Evolutionary conservation across 2,329 filamentous ascomycete genomes (phyloP).

Genomic region (Aureobasidium sp.): DNA sequence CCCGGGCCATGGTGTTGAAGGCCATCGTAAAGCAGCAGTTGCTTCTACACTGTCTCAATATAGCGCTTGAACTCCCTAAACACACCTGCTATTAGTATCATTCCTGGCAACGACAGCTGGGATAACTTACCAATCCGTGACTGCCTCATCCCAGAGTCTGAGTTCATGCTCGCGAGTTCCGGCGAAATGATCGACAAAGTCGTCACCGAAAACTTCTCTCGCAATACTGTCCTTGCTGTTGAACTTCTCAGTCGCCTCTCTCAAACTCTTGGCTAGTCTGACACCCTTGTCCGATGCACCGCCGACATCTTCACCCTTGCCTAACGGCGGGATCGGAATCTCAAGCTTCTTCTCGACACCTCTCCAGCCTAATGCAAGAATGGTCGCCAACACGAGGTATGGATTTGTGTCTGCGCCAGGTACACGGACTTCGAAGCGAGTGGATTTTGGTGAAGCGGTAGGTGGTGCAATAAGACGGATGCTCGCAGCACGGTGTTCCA

Average conservation of each 20-base stretch:
- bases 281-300: constrained; percentile 63
- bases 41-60: constrained; percentile 31
- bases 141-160: constrained; percentile 85
- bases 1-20: not conserved
- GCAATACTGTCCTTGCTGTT: constrained; percentile 73
- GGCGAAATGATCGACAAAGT: constrained; percentile 91
- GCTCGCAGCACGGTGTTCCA: constrained; percentile 89
- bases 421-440: constrained; percentile 86
- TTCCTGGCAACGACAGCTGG: too few species aligned
- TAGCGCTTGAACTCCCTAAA: constrained; percentile 33
- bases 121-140: constrained; percentile 87
- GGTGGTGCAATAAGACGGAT: constrained; percentile 86
- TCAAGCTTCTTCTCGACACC: constrained; percentile 88
- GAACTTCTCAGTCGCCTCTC: constrained; percentile 77
- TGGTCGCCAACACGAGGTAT: constrained; percentile 76
- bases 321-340: constrained; percentile 73
- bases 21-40: not conserved
- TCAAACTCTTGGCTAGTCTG: constrained; percentile 74
- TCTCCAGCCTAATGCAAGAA: constrained; percentile 81
- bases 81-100: too few species aligned
- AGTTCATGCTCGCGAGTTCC: constrained; percentile 91
- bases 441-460: constrained; percentile 74
- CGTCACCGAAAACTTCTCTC: constrained; percentile 88
- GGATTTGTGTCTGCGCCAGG: constrained; percentile 92
- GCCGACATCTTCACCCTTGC: constrained; percentile 77